Conservation (phyloP, 2,329 filamentous ascomycete genomes). For the Cadophora gregata region DNA sequence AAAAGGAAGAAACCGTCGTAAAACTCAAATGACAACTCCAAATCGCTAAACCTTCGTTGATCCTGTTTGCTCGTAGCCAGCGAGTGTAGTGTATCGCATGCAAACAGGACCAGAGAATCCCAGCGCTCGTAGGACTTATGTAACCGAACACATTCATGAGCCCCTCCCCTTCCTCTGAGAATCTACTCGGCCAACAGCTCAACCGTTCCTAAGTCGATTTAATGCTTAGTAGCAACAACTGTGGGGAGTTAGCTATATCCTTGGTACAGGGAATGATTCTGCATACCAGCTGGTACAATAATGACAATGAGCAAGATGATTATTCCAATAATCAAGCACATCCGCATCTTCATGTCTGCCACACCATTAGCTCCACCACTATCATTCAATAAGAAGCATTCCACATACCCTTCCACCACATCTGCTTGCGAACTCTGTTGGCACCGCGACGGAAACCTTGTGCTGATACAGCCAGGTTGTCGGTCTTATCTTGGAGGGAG, state of each 20-base stretch:
- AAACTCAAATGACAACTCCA: constrained; percentile 47
- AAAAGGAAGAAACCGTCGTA: constrained; percentile 36
- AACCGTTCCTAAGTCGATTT: constrained; percentile 37
- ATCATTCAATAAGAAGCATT: not conserved
- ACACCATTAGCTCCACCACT: constrained; percentile 22
- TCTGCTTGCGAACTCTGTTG: constrained; percentile 94
- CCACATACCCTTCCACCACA: constrained; percentile 85
- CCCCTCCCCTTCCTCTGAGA: constrained; percentile 6
- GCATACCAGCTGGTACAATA: constrained; percentile 87
- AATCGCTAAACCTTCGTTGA: constrained; percentile 45
- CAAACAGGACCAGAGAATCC: constrained; percentile 45
- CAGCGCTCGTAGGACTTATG: constrained; percentile 36
- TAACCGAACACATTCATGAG: constrained; percentile 23
- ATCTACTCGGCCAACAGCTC: constrained; percentile 2
- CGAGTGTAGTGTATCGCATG: constrained; percentile 44
- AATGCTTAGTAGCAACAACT: constrained; percentile 54
- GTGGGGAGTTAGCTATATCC: constrained; percentile 37
- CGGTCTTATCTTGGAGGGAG: constrained; percentile 89
- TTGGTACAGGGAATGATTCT: not conserved
- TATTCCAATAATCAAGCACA: constrained; percentile 91
- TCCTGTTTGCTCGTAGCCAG: constrained; percentile 46
- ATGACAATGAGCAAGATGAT: constrained; percentile 92
- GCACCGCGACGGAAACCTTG: constrained; percentile 96
- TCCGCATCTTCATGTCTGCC: constrained; percentile 97
- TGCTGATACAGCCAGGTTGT: constrained; percentile 90